Percentiles rank a stretch among this genome's conserved stretches.
These are phyloP conservation scores for Paradendryphiella salina DNA, from an alignment of 2,329 filamentous ascomycete genomes.

Conservation along the genomic window DNA sequence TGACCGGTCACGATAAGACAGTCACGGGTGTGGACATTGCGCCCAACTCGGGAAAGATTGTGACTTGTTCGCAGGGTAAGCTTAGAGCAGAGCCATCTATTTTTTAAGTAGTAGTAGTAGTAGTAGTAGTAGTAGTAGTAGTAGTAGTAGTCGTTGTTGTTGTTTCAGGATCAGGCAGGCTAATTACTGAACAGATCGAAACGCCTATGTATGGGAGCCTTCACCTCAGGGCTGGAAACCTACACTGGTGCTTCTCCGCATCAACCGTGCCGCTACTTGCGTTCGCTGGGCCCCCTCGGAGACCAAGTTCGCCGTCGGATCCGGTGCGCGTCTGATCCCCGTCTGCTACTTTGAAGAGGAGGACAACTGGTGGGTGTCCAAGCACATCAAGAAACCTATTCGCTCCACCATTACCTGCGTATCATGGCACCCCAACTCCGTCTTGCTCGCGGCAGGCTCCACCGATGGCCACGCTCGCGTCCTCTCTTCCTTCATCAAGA, in stretches of 20 bases:
- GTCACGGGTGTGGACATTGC: slow-evolving; percentile 97
- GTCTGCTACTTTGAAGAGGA: slow-evolving; percentile 99
- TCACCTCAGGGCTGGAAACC: slow-evolving; percentile 94
- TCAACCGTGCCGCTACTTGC: slow-evolving; percentile 94
- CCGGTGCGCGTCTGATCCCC: slow-evolving; percentile 91
- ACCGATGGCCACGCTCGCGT: slow-evolving; percentile 96
- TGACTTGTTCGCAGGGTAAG: slow-evolving; percentile 92
- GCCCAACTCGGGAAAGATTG: slow-evolving; percentile 85
- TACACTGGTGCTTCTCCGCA: slow-evolving; percentile 92
- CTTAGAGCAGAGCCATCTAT: neutral
- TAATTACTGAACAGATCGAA: slow-evolving; percentile 68
- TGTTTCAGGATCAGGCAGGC: slow-evolving; percentile 12
- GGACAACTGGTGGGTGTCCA: slow-evolving; percentile 99
- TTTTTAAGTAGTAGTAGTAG: too few species aligned
- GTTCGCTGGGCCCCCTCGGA: slow-evolving; percentile 97
- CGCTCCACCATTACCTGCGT: slow-evolving; percentile 94
- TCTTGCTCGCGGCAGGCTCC: slow-evolving; percentile 91
- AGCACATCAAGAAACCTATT: slow-evolving; percentile 98
- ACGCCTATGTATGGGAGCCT: slow-evolving; percentile 97
- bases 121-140: too few species aligned
- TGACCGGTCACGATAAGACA: slow-evolving; percentile 95
- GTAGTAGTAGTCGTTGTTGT: too few species aligned
- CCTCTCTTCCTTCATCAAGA: slow-evolving; percentile 95
- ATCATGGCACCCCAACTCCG: slow-evolving; percentile 96
- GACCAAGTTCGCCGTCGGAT: slow-evolving; percentile 96